Conservation (phyloP, 495 filamentous ascomycete species). For the Aspergillus bertholletiae region DNA sequence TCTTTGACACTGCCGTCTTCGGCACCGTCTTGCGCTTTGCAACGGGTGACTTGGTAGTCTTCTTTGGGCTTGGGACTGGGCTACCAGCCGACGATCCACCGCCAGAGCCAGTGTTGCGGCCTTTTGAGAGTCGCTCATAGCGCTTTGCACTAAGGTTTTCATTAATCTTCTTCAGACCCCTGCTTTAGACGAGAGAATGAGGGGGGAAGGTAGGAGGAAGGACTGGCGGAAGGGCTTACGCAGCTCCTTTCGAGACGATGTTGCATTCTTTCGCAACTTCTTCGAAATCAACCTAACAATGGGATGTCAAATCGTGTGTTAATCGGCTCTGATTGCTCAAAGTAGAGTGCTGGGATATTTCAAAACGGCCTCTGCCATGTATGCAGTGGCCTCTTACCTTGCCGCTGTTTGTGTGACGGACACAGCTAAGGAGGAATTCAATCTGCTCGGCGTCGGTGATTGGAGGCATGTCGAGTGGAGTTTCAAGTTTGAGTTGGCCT, state of each 20-base stretch:
- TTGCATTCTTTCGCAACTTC: slow-evolving; percentile 59
- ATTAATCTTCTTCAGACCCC: too few relatives aligned
- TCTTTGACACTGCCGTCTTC: background rate
- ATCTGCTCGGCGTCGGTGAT: slow-evolving; percentile 52
- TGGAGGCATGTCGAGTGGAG: slow-evolving; percentile 41
- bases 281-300: slow-evolving; percentile 53
- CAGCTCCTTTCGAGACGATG: slow-evolving; percentile 61
- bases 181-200: background rate
- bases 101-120: slow-evolving; percentile 25
- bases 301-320: too few relatives aligned
- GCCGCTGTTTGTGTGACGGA: slow-evolving; percentile 52
- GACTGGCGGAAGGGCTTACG: slow-evolving; percentile 53
- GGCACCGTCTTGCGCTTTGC: background rate
- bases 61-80: background rate
- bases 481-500: too few relatives aligned
- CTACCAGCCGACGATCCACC: background rate
- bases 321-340: too few relatives aligned
- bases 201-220: background rate
- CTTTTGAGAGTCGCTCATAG: slow-evolving; percentile 61
- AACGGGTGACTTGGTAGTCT: background rate
- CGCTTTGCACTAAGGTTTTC: slow-evolving; percentile 62
- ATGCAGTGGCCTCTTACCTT: slow-evolving; percentile 51
- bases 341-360: too few relatives aligned
- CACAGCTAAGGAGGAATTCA: slow-evolving; percentile 61
- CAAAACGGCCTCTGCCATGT: too few relatives aligned